Base-by-base conservation (phyloP, 2,329 filamentous ascomycete genomes). In the Diaporthe citrichinensis region DNA sequence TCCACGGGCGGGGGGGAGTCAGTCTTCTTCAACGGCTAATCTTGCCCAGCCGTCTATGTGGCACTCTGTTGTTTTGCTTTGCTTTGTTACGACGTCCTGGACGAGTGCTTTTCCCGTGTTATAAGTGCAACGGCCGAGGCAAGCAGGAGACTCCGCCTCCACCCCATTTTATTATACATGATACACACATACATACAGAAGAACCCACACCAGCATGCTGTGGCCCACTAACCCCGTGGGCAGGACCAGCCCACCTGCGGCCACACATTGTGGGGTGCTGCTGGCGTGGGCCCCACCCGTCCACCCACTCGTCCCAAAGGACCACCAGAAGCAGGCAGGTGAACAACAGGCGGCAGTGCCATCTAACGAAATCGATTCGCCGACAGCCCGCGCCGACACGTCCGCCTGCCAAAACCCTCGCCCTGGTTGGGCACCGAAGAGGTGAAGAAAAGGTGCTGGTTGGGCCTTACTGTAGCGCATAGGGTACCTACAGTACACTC, bases 1-100 rank as follows among this genome's bases (percentile, higher is more conserved):
- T 53, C 31, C 20, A 34, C 10, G 23, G 36, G 46, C 34, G 31
- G 58, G 34, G 61, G 44, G 28, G 10, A 36, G 28, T 39, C 58
- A 59, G 57, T 49, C 46, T 34, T 72, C 57, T 20, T 55, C 31
- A 71, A 71, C 73, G 76, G 69, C 76, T 77, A 73, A 73, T 75
- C 73, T 61, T 77, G 73, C 76, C 73, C 65, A 41, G 46, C 62
- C n/a, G 8, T 15, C 20, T n/a, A 46, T 31, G 59, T 28, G 2
- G 8, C 39, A 23, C 41, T 68, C 25, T 10, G 23, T 61, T 23
- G 58, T 6, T 28, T 9, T 55, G 65, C n/a, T 55, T 25, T 41
- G 8, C 34, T 53, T 28, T 39, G 31, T 25, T 17, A 49, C 44
- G 25, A 51, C 44, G 44, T 5, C 23, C n/a, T 20, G 53, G 44